Percentiles rank a stretch among this genome's conserved stretches.
phyloP scores from a whole-genome alignment of 208 protist genomes.

The Phytomonas sp. region DNA sequence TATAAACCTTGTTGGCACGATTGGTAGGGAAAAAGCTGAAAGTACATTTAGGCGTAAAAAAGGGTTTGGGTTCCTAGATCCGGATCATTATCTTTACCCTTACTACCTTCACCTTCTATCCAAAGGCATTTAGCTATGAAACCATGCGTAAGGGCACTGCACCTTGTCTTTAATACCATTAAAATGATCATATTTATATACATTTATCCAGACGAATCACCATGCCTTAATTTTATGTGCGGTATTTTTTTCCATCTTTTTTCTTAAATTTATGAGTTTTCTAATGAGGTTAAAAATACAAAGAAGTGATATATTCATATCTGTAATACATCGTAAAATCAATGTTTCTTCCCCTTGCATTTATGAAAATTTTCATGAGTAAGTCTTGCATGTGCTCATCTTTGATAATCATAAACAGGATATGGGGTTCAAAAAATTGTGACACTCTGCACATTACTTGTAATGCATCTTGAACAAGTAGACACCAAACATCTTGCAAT shows the following conservation, averaged over 20 bases:
- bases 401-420: not conserved
- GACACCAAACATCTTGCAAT: not conserved
- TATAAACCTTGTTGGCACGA: conserved; percentile 37
- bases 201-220: not conserved
- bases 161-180: not conserved
- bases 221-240: not conserved
- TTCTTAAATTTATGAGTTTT: not conserved
- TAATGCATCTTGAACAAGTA: not conserved
- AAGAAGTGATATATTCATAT: not conserved
- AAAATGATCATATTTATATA: not conserved
- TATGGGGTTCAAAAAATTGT: not conserved
- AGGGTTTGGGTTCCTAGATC: conserved; percentile 77
- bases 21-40: conserved; percentile 64
- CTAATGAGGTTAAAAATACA: not conserved
- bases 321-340: not conserved
- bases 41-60: conserved; percentile 52
- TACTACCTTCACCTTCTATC: conserved; percentile 64
- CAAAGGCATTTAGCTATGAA: conserved; percentile 3
- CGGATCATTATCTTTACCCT: conserved; percentile 46
- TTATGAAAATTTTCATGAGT: not conserved
- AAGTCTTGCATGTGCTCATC: not conserved
- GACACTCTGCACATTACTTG: not conserved
- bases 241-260: not conserved
- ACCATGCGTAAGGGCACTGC: not conserved
- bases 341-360: not conserved